Conservation (phyloP, 2,329 filamentous ascomycete genomes). For the Aureobasidium musti region DNA sequence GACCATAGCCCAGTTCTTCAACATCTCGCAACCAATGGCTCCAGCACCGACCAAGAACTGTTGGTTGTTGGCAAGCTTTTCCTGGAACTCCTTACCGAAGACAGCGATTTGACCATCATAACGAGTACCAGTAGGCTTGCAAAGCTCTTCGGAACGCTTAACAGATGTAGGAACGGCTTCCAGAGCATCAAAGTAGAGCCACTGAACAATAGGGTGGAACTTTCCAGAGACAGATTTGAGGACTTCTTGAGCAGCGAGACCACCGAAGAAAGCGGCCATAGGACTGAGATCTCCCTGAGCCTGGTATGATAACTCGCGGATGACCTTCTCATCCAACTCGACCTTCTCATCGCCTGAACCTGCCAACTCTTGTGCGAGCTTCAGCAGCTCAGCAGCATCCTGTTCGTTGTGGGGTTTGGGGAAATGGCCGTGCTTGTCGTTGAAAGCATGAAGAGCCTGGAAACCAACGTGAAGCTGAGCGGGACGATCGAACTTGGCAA, state of each 20-base stretch:
- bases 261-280: constrained; percentile 94
- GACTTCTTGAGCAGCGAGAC: constrained; percentile 89
- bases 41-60: constrained; percentile 95
- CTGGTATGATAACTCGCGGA: constrained; percentile 93
- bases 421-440: constrained; percentile 70
- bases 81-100: constrained; percentile 89
- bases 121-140: constrained; percentile 78
- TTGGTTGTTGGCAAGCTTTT: constrained; percentile 86
- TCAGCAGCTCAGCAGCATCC: constrained; percentile 77
- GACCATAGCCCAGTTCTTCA: constrained; percentile 99
- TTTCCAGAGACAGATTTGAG: constrained; percentile 97
- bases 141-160: constrained; percentile 78
- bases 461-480: constrained; percentile 89
- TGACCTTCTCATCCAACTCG: constrained; percentile 87
- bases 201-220: constrained; percentile 93
- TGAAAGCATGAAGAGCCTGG: constrained; percentile 87
- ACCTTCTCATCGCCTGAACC: constrained; percentile 66
- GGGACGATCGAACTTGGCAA: constrained; percentile 95
- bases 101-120: constrained; percentile 98
- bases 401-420: constrained; percentile 81
- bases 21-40: constrained; percentile 97
- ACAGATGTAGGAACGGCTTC: constrained; percentile 82
- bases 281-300: constrained; percentile 86
- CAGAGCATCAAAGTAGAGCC: constrained; percentile 97
- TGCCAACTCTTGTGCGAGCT: constrained; percentile 72